Conservation (phyloP, 2,329 filamentous ascomycete species). For the Ilyonectria destructans region DNA sequence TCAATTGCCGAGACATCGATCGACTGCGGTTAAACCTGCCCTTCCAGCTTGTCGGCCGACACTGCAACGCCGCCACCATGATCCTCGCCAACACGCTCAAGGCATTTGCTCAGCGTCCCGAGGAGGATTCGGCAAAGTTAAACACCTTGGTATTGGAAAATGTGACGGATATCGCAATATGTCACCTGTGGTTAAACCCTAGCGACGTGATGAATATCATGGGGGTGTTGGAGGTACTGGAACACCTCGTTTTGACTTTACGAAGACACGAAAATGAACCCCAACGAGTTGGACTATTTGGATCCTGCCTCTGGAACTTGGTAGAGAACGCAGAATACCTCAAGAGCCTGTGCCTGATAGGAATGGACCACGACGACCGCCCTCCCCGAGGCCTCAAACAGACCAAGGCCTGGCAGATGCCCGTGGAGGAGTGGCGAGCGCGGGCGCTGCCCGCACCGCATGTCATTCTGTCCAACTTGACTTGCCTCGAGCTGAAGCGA, state of each 20-base stretch:
- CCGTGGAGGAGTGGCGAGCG: slow-evolving; percentile 59
- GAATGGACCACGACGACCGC: slow-evolving; percentile 60
- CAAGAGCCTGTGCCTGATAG: slow-evolving; percentile 64
- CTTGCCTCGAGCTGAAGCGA: slow-evolving; percentile 62
- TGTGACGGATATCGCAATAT: slow-evolving; percentile 64
- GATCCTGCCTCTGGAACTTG: slow-evolving; percentile 65
- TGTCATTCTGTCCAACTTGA: slow-evolving; percentile 56
- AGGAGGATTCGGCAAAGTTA: slow-evolving; percentile 61
- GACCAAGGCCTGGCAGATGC: slow-evolving; percentile 56
- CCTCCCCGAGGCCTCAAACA: slow-evolving; percentile 57
- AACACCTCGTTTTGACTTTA: slow-evolving; percentile 64
- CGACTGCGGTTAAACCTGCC: slow-evolving; percentile 68
- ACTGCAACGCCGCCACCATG: slow-evolving; percentile 65
- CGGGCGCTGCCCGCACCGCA: slow-evolving; percentile 58
- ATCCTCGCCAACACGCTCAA: slow-evolving; percentile 69
- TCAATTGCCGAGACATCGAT: slow-evolving; percentile 61
- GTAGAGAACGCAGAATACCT: slow-evolving; percentile 63
- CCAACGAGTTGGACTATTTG: slow-evolving; percentile 57
- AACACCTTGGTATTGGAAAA: slow-evolving; percentile 67
- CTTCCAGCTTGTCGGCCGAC: slow-evolving; percentile 65
- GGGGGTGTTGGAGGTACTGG: slow-evolving; percentile 57
- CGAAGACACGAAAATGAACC: slow-evolving; percentile 61
- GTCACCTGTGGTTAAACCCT: slow-evolving; percentile 67
- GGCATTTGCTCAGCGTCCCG: slow-evolving; percentile 62
- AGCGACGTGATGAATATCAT: slow-evolving; percentile 67